Evolutionary conservation across 352 stramenopile genomes (phyloP).

Genomic region (Aphanomyces invadans): DNA sequence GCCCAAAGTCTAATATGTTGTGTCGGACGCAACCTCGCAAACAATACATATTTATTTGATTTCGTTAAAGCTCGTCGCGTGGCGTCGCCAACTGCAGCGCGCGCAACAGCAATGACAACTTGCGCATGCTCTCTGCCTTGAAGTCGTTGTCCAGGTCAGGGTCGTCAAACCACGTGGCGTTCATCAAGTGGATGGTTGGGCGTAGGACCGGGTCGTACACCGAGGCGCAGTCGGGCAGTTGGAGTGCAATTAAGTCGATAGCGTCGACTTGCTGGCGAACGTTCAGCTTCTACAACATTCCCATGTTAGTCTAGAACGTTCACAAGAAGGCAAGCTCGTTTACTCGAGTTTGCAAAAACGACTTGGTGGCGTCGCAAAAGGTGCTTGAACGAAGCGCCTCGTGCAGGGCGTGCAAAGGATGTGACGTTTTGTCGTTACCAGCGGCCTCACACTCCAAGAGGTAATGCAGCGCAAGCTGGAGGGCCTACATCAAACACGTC

Average conservation of each 20-base stretch:
- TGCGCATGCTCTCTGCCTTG: conserved; percentile 7
- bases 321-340: neutral
- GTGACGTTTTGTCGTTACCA: neutral
- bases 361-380: conserved; percentile 50
- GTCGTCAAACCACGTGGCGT: neutral
- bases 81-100: neutral
- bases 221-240: neutral
- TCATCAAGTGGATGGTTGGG: neutral
- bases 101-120: neutral
- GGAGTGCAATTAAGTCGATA: neutral
- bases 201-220: neutral
- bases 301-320: neutral
- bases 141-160: neutral
- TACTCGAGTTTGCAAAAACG: conserved; percentile 20
- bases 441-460: conserved; percentile 39
- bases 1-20: conserved; percentile 28
- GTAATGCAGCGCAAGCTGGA: conserved; percentile 60
- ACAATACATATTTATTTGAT: conserved; percentile 4
- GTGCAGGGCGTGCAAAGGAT: conserved; percentile 30
- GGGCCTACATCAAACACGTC: neutral
- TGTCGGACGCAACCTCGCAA: no score
- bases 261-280: neutral
- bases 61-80: no score
- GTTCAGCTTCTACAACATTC: neutral
- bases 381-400: conserved; percentile 35